These are phyloP conservation scores for Lachnellula subtilissima DNA, from an alignment of 2,329 filamentous ascomycete genomes.

Conservation along the genomic window DNA sequence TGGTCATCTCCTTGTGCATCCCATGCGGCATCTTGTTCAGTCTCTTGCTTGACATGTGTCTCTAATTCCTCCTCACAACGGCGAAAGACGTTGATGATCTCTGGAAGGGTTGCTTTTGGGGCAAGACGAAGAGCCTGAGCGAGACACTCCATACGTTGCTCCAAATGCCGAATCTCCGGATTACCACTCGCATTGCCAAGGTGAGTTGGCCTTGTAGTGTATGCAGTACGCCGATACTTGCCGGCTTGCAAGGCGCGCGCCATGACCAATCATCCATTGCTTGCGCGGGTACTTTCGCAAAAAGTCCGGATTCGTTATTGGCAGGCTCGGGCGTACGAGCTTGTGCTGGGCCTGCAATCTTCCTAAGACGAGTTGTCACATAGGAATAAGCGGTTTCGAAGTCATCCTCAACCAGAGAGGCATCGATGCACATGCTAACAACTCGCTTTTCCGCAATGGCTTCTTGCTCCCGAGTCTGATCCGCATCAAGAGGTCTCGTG, in stretches of 20 bases:
- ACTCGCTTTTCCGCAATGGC: constrained; percentile 58
- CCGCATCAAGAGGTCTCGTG: not conserved
- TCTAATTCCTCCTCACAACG: constrained; percentile 75
- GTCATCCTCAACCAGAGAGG: constrained; percentile 69
- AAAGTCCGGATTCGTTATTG: constrained; percentile 18
- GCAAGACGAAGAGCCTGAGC: constrained; percentile 71
- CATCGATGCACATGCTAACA: constrained; percentile 74
- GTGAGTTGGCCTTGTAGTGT: constrained; percentile 53
- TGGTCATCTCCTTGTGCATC: constrained; percentile 59
- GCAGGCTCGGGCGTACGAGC: constrained; percentile 17
- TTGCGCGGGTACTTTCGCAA: constrained; percentile 21
- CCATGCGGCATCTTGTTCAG: constrained; percentile 64
- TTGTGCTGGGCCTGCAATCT: constrained; percentile 30
- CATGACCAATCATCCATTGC: constrained; percentile 64
- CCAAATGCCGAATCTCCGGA: constrained; percentile 63
- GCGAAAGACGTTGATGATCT: constrained; percentile 70
- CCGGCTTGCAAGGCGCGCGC: constrained; percentile 77
- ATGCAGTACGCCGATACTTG: constrained; percentile 57
- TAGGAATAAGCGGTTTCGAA: constrained; percentile 87
- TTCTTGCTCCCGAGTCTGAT: constrained; percentile 28
- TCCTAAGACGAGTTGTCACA: constrained; percentile 63
- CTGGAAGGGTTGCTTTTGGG: constrained; percentile 63
- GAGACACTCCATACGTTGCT: constrained; percentile 77
- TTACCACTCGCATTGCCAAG: constrained; percentile 56
- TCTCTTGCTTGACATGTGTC: constrained; percentile 60